Evolutionary conservation across 495 filamentous ascomycete species (phyloP), one percentile per base, ranked within the genome.

Genomic region (Aspergillus olivimuriae): DNA sequence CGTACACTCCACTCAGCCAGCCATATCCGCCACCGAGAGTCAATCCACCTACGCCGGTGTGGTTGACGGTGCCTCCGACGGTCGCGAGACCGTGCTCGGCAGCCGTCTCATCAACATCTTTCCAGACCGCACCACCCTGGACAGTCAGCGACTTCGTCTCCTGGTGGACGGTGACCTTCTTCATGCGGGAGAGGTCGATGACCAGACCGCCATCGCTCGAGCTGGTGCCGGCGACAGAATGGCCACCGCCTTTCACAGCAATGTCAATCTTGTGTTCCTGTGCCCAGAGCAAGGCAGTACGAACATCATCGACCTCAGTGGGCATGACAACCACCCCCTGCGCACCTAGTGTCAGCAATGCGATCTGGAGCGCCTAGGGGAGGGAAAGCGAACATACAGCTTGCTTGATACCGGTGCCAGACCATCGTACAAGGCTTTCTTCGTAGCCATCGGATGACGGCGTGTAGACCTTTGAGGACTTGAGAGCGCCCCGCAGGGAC

Each of bases 41-140:
- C 19, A 80, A 53, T 4, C 80, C 79, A 2, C 76, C 77, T 17
- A 82, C 69, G 20, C 80, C 78, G 17, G 73, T 77, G 43, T 77
- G 69, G 48, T 77, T 77, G 14, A 80, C 76, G 0, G 76, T 81
- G 4, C 79, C 79, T 4, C 77, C 79, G 4, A 82, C 78, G 9
- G 69, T 70, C 8, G 75, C 78, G 12, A 82, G 58, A 1, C 68
- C 72, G 43, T 74, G 57, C 32, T 66, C 51, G 11, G 56, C 69
- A 12, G 70, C 69, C 0, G 64, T 72, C 12, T 60, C 58, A 46
- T 82, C 77, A 36, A 83, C 74, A 41, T 81, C 74, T 28, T 61
- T 60, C 77, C 76, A 82, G 4, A 68, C 58, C 21, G 62, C 63
- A 22, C 80, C 80, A 21, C 78, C 79, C 48, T 77, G 64, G 1